phyloP scores from a whole-genome alignment of 345 rosid genomes.

The Moricandia arvensis region DNA sequence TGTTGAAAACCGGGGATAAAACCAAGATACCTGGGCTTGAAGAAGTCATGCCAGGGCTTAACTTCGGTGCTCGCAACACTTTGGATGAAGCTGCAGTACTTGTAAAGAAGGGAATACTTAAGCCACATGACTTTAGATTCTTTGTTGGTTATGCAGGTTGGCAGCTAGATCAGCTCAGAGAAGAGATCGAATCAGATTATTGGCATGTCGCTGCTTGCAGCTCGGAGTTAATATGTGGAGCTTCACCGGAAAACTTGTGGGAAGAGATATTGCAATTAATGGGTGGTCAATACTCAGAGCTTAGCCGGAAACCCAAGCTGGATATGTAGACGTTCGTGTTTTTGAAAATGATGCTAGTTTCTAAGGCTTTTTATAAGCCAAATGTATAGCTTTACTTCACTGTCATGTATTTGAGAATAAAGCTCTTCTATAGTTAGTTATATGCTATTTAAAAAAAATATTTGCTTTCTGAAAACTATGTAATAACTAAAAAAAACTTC shows the following conservation, averaged over 20 bases:
- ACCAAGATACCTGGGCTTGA: constrained; percentile 65
- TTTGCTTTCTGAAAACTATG: constrained; percentile 27
- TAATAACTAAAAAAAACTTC: constrained; percentile 9
- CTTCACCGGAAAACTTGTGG: constrained; percentile 67
- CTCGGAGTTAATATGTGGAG: constrained; percentile 62
- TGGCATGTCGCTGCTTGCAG: constrained; percentile 93
- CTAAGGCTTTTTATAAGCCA: constrained; percentile 32
- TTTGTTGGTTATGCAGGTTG: constrained; percentile 91
- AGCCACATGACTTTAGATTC: constrained; percentile 81
- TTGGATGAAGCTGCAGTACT: constrained; percentile 80
- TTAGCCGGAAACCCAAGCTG: constrained; percentile 86
- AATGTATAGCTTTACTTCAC: constrained; percentile 51
- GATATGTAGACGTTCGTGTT: constrained; percentile 47
- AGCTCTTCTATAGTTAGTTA: background rate
- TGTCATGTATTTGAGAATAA: constrained; percentile 1
- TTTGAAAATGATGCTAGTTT: constrained; percentile 8
- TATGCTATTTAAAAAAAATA: constrained; percentile 4
- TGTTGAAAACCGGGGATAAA: constrained; percentile 54
- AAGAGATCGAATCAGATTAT: constrained; percentile 74
- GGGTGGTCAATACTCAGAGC: constrained; percentile 87
- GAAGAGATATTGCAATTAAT: constrained; percentile 87
- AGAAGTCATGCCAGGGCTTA: constrained; percentile 78
- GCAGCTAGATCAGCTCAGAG: constrained; percentile 87
- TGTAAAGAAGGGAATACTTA: constrained; percentile 71
- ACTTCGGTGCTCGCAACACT: constrained; percentile 74